Evolutionary conservation across 2,329 filamentous ascomycete species (phyloP), one percentile per base, ranked within the genome.

Genomic region (Dendrostoma leiphaemia): DNA sequence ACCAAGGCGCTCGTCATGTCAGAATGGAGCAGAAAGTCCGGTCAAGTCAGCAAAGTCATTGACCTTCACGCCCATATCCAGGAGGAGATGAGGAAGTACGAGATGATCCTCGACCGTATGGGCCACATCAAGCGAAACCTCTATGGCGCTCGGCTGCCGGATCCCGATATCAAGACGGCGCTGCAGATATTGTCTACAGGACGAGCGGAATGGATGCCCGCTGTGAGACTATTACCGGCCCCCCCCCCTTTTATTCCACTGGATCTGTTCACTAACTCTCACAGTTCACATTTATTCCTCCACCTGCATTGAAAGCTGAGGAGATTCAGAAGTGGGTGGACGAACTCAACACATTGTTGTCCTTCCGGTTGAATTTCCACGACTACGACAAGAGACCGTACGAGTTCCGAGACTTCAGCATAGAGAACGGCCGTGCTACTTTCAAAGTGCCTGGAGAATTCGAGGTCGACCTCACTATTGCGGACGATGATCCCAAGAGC

Each of bases 1-100:
- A 90, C 96, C 68, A 97, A 99, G 73, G 83, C 92, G 7, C 78
- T 97, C 19, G 91, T 99, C 21, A 86, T 99, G 44, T 85, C 89
- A 2, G 88, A 94, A 71, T 99, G 94, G 94, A 90, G 89, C 67
- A 82, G 89, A 65, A 87, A 89, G 68, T 85, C 88, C 31, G 80
- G 84, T 35, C 84, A 89, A 62, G 89, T 97, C 62, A 89, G 88
- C 73, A 91, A 88, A 69, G 79, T 97, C 57, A 95, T 97, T 61
- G 92, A 97, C 65, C 74, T 99, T 60, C 89, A 89, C 66, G 79
- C 80, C 24, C 91, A 93, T 75, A 78, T 95, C 58, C 80, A 85
- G 54, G 72, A 76, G 54, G 81, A 89, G 63, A 79, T 85, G 58
- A 70, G 78, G 44, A 72, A 80, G 37, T 92, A 87, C 63, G 77